phyloP scores from a whole-genome alignment of 768 basidiomycete genomes.

The Cystofilobasidium bisporidii region DNA sequence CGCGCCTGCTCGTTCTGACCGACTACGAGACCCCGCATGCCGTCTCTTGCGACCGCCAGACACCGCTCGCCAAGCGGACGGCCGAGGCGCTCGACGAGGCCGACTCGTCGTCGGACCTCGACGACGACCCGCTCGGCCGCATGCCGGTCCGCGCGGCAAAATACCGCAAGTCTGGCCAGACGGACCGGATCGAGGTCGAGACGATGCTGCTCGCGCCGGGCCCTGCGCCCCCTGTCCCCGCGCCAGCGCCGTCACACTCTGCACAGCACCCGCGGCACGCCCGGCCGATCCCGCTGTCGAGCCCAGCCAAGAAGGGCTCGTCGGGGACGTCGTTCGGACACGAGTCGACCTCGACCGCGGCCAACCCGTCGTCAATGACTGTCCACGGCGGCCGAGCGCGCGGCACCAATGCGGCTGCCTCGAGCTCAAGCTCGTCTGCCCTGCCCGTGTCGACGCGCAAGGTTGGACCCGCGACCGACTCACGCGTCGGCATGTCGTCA shows the following conservation, averaged over 20 bases:
- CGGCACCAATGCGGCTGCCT: not conserved
- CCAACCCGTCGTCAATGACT: not conserved
- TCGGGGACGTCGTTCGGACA: not conserved
- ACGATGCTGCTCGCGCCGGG: not conserved
- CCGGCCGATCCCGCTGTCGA: not conserved
- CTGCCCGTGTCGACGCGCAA: not conserved
- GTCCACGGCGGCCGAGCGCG: not conserved
- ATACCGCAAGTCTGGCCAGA: conserved; percentile 15
- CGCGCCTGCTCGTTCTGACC: not conserved
- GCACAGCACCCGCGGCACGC: not conserved
- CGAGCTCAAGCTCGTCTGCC: not conserved
- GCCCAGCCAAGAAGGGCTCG: not conserved
- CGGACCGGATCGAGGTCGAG: conserved; percentile 9
- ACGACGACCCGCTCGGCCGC: conserved; percentile 21
- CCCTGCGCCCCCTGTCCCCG: not conserved
- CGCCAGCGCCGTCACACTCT: not conserved
- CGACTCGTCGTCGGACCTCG: conserved; percentile 9
- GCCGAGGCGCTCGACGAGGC: conserved; percentile 7
- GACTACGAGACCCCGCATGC: too few relatives aligned
- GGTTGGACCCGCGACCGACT: conserved; percentile 3
- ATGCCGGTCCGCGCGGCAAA: conserved; percentile 9
- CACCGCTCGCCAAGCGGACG: conserved; percentile 19
- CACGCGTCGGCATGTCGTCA: not conserved
- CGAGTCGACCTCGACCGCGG: not conserved
- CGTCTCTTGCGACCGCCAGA: not conserved